A percentile compares a stretch with the other conserved stretches of the same genome.
phyloP scores from a whole-genome alignment of 495 filamentous ascomycete genomes.

The Penicillium subrubescens region DNA sequence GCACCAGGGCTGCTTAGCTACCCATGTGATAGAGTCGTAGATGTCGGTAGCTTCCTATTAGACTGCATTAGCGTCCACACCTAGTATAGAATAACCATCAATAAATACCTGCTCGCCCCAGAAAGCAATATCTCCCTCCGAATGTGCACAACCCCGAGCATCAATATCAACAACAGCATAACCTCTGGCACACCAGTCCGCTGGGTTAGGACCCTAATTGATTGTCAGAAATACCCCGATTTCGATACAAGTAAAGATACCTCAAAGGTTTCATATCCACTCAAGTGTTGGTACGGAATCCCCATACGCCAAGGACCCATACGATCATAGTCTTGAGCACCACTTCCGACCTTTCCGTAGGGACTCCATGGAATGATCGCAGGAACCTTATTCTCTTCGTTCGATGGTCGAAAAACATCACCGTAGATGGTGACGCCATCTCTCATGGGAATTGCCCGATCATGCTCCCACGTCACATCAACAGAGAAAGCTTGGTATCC shows the following conservation, averaged over 20 bases:
- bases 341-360: constrained; percentile 35
- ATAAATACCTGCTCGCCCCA: constrained; percentile 20
- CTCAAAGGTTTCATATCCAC: constrained; percentile 42
- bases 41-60: constrained; percentile 12
- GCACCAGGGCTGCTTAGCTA: constrained; percentile 21
- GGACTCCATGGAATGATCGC: constrained; percentile 37
- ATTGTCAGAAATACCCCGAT: neutral
- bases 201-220: constrained; percentile 37
- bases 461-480: constrained; percentile 10
- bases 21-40: constrained; percentile 21
- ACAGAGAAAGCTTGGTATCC: neutral
- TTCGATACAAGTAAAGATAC: neutral
- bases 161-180: constrained; percentile 46
- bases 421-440: constrained; percentile 24
- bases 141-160: constrained; percentile 36
- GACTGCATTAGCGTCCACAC: neutral
- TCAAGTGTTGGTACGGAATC: constrained; percentile 15
- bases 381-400: constrained; percentile 23
- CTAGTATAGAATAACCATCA: no score
- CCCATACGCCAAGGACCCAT: constrained; percentile 22
- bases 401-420: constrained; percentile 33
- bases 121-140: constrained; percentile 34
- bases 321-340: constrained; percentile 17
- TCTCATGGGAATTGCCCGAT: constrained; percentile 14
- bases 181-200: constrained; percentile 40